phyloP scores from a whole-genome alignment of 768 basidiomycete species.

The Cubamyces lactineus region DNA sequence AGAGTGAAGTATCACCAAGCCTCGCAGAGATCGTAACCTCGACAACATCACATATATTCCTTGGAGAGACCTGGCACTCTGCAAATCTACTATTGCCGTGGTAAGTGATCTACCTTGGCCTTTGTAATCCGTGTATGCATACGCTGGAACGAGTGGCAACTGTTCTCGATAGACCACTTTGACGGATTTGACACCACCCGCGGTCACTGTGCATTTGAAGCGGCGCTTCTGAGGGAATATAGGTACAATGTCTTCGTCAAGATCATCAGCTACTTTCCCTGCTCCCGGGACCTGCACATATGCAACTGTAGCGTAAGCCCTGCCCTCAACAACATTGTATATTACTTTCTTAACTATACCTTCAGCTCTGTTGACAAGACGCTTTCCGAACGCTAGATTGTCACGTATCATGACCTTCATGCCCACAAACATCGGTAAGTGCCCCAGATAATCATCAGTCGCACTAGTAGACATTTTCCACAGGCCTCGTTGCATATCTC shows the following conservation, averaged over 20 bases:
- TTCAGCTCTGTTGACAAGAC: neutral
- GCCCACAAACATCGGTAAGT: constrained; percentile 23
- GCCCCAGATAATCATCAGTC: neutral
- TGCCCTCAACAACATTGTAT: neutral
- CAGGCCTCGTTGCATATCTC: neutral
- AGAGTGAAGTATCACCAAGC: no score
- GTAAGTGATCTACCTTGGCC: no score
- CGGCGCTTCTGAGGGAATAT: neutral
- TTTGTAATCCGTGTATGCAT: neutral
- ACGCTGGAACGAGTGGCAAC: neutral
- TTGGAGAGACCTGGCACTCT: no score
- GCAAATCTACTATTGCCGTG: no score
- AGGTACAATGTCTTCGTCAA: neutral
- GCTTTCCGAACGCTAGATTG: constrained; percentile 21
- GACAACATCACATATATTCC: no score
- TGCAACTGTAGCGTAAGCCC: neutral
- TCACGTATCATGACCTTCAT: constrained; percentile 30
- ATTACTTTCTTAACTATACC: neutral
- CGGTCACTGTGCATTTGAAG: neutral
- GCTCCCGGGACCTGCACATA: neutral
- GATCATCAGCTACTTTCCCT: neutral
- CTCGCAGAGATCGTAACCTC: no score
- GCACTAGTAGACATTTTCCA: neutral
- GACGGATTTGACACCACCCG: neutral
- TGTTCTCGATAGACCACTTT: neutral